Conservation (phyloP, 768 basidiomycete genomes). For the Rhizopogon vulgaris region DNA sequence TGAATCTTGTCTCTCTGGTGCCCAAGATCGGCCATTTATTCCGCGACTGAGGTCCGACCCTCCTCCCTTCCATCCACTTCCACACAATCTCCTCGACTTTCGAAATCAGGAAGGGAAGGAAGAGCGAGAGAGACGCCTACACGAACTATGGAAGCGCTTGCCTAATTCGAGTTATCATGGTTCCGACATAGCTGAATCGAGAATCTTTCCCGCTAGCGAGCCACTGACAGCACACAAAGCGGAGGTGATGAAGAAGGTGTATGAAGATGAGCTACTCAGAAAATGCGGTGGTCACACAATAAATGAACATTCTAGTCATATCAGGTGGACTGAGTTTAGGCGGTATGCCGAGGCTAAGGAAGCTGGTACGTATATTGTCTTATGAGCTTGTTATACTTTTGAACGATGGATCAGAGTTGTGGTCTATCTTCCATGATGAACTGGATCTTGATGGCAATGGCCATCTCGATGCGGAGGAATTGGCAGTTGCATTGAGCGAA, state of each 20-base stretch:
- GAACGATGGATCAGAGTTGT: slow-evolving; percentile 54
- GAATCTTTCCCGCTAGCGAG: slow-evolving; percentile 11
- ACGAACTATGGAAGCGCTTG: slow-evolving; percentile 59
- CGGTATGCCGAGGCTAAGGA: slow-evolving; percentile 78
- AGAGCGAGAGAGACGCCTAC: slow-evolving; percentile 52
- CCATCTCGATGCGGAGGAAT: slow-evolving; percentile 61
- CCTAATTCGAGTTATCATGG: slow-evolving; percentile 25
- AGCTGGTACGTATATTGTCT: slow-evolving; percentile 48
- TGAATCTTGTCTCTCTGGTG: slow-evolving; percentile 46
- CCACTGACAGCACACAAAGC: slow-evolving; percentile 48
- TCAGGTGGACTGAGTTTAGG: slow-evolving; percentile 69
- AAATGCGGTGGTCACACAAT: slow-evolving; percentile 42
- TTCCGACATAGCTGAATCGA: slow-evolving; percentile 17
- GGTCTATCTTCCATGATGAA: slow-evolving; percentile 87
- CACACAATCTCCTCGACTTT: slow-evolving; percentile 55
- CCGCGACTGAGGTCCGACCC: slow-evolving; percentile 56
- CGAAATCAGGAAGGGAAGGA: slow-evolving; percentile 57
- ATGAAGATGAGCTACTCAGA: slow-evolving; percentile 70
- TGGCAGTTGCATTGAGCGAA: slow-evolving; percentile 56
- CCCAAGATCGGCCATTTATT: slow-evolving; percentile 49
- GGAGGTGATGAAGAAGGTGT: slow-evolving; percentile 58
- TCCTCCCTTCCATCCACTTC: slow-evolving; percentile 32
- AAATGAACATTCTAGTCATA: slow-evolving; percentile 35
- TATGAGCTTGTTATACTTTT: slow-evolving; percentile 11
- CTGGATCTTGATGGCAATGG: slow-evolving; percentile 89